These are phyloP conservation scores for Candida albicans DNA, from an alignment of 1,139 yeast species.

Conservation along the genomic window DNA sequence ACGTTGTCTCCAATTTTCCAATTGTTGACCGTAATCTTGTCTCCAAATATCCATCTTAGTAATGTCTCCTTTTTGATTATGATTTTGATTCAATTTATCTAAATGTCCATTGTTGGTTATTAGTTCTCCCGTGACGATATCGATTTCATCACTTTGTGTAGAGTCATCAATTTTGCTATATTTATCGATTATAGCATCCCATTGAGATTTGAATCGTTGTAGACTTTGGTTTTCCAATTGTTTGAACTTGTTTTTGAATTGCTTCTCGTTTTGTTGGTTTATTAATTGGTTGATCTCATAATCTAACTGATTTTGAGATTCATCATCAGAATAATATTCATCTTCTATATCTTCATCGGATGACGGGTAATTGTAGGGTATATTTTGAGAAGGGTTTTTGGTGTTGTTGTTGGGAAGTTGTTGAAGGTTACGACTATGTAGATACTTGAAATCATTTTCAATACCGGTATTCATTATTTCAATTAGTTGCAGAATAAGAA, in stretches of 20 bases:
- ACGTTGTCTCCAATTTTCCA: slow-evolving; percentile 12
- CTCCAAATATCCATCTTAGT: slow-evolving; percentile 23
- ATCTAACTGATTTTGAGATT: neutral
- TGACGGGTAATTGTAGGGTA: too few relatives aligned
- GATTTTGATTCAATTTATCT: slow-evolving; percentile 31
- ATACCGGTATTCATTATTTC: too few relatives aligned
- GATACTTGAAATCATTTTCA: too few relatives aligned
- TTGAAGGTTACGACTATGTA: too few relatives aligned
- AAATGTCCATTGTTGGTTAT: slow-evolving; percentile 66
- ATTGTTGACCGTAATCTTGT: slow-evolving; percentile 20
- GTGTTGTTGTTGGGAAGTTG: too few relatives aligned
- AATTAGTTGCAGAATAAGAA: too few relatives aligned
- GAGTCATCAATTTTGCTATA: slow-evolving; percentile 53
- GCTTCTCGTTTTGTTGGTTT: neutral
- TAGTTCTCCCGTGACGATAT: slow-evolving; percentile 58
- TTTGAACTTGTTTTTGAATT: slow-evolving; percentile 18
- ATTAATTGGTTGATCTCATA: slow-evolving; percentile 5
- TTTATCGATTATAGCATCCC: slow-evolving; percentile 57
- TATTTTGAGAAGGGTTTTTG: too few relatives aligned
- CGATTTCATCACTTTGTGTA: slow-evolving; percentile 63
- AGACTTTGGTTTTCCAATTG: slow-evolving; percentile 30
- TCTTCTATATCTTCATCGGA: slow-evolving; percentile 3
- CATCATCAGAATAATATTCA: slow-evolving; percentile 4
- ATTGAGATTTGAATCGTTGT: slow-evolving; percentile 37
- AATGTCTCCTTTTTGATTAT: slow-evolving; percentile 6